phyloP scores from a whole-genome alignment of 352 stramenopile genomes.

The Phytophthora pluvialis region DNA sequence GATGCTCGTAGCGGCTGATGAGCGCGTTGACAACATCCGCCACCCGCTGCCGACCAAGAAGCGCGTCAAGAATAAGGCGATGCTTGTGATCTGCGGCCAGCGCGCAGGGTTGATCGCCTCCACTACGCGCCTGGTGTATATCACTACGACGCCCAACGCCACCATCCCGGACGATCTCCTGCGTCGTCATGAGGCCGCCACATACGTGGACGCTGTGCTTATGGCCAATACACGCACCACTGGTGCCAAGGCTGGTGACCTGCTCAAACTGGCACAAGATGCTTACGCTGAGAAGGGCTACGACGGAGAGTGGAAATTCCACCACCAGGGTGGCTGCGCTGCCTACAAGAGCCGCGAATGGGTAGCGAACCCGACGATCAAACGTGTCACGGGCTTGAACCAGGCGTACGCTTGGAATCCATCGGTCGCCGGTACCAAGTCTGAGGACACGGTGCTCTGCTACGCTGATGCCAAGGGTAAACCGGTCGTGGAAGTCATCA shows the following conservation, averaged over 20 bases:
- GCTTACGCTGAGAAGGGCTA: conserved; percentile 67
- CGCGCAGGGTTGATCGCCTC: conserved; percentile 68
- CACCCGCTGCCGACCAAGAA: conserved; percentile 78
- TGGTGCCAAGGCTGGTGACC: conserved; percentile 42
- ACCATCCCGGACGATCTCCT: conserved; percentile 51
- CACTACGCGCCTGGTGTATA: conserved; percentile 70
- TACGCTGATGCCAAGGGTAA: conserved; percentile 28
- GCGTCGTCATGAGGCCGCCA: conserved; percentile 65
- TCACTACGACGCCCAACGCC: conserved; percentile 47
- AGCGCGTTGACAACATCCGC: conserved; percentile 68
- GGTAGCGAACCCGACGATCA: conserved; percentile 59
- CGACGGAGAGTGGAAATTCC: conserved; percentile 63
- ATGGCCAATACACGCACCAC: conserved; percentile 48
- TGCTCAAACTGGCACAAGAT: conserved; percentile 63
- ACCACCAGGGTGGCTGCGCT: conserved; percentile 70
- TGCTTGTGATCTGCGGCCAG: conserved; percentile 79
- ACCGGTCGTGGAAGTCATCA: conserved; percentile 63
- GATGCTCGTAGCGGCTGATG: conserved; percentile 66
- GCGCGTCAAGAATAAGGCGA: conserved; percentile 71
- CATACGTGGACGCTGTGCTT: conserved; percentile 70
- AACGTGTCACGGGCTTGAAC: conserved; percentile 46
- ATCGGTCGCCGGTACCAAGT: conserved; percentile 75
- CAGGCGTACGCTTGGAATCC: conserved; percentile 79
- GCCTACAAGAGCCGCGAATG: conserved; percentile 80
- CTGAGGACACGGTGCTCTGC: conserved; percentile 72